phyloP scores from a whole-genome alignment of 202 grass and related monocot species.

The Schoenoplectus triqueter region DNA sequence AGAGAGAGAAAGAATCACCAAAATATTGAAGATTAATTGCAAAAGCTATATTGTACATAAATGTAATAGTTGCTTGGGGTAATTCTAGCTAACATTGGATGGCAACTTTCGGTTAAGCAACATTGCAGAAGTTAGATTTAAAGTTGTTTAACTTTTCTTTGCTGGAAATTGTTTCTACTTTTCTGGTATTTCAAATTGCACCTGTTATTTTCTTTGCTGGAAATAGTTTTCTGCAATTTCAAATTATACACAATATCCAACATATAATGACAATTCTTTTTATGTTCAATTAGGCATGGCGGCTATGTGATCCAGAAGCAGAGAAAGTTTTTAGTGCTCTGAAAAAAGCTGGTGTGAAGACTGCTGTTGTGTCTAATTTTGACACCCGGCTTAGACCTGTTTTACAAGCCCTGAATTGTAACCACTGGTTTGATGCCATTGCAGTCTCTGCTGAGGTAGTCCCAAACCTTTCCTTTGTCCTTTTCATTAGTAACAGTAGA shows the following conservation, averaged over 20 bases:
- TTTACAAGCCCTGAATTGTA: constrained; percentile 84
- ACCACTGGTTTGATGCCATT: constrained; percentile 93
- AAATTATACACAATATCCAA: not conserved
- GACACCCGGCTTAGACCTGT: constrained; percentile 87
- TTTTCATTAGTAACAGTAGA: not conserved
- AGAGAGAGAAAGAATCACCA: not conserved
- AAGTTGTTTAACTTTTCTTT: not conserved
- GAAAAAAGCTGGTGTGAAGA: constrained; percentile 90
- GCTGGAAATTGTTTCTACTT: not conserved
- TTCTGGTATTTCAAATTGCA: not conserved
- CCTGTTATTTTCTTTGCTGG: not conserved
- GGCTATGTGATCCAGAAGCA: constrained; percentile 79
- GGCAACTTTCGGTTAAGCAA: not conserved
- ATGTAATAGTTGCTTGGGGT: not conserved
- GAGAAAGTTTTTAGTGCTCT: constrained; percentile 76
- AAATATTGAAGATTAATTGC: constrained; percentile 14
- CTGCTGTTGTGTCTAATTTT: constrained; percentile 90
- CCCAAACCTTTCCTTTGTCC: not conserved
- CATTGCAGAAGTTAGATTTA: not conserved
- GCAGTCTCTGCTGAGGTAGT: constrained; percentile 85
- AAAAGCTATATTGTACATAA: not conserved
- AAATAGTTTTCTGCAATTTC: constrained; percentile 8
- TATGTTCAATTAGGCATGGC: constrained; percentile 77
- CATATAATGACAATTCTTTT: constrained; percentile 36
- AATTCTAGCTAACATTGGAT: too few species aligned